Evolutionary conservation across 495 filamentous ascomycete genomes (phyloP), one percentile per base, ranked within the genome.

Genomic region (Symbiotaphrina buchneri): DNA sequence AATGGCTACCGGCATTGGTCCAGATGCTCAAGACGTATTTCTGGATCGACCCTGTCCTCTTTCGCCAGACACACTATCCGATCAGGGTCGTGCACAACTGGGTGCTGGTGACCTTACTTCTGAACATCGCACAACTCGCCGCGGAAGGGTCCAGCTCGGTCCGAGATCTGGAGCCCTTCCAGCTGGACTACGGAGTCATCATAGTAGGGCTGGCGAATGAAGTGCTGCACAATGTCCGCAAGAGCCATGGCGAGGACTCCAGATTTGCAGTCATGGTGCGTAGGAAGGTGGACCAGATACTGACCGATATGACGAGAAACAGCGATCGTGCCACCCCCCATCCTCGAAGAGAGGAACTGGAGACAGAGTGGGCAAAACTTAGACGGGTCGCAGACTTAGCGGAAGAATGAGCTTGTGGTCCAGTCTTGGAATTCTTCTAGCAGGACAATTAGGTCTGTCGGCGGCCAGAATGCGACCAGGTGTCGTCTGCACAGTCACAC

Each of bases 21-120:
- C 29, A 38, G n/a, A 14, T 35, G 18, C 31, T 38, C 17, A 38
- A 33, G 35, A 27, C 25, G 4, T 45, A 52, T 23, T 32, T 41
- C 27, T 30, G 41, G 18, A 42, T 52, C 30, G 39, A 45, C 13
- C 51, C 51, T 0, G 33, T 39, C 27, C 36, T 51, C 14, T 47
- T 41, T 26, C 47, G 49, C 10, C 34, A 47, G 27, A 5, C 33
- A 10, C 30, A 28, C 18, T 49, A 54, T 39, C 51, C 51, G 1
- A 38, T 49, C 10, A 41, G 51, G 1, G 42, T 54, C 6, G 47
- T 48, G 3, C 51, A 54, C 33, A 40, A 35, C 16, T 52, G 41
- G 39, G 42, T 39, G n/a, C 39, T 47, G 27, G 44, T 44, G 10
- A 46, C 37, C 39, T 30, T 54, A 22, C 31, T 43, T 1, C 27